Conservation (phyloP, 306 rosid species). For the Argentina anserina region DNA sequence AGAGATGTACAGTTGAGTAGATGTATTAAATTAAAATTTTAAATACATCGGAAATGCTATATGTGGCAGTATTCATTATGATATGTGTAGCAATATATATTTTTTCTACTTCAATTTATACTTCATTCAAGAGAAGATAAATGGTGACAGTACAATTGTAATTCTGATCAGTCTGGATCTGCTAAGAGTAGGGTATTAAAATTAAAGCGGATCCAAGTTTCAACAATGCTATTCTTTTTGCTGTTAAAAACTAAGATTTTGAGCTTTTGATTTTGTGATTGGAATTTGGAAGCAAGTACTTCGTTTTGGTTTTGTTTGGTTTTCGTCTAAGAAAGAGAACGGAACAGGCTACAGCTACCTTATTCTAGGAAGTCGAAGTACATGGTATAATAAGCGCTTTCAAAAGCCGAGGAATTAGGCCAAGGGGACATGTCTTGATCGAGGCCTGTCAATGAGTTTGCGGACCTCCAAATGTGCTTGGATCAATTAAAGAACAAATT, state of each 20-base stretch:
- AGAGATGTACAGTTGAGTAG: conserved; percentile 48
- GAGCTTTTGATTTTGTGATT: not conserved
- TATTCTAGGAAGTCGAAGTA: not conserved
- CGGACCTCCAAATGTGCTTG: too few relatives aligned
- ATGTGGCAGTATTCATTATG: conserved; percentile 15
- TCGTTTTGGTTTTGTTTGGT: not conserved
- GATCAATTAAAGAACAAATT: too few relatives aligned
- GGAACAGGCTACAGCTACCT: not conserved
- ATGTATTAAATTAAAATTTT: conserved; percentile 11
- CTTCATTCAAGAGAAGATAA: not conserved
- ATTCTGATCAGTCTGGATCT: conserved; percentile 28
- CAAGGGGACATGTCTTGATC: too few relatives aligned
- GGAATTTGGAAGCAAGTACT: not conserved
- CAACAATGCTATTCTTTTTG: not conserved
- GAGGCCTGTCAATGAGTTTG: too few relatives aligned
- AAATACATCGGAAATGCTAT: conserved; percentile 13
- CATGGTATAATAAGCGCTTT: too few relatives aligned
- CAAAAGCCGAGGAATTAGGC: not conserved
- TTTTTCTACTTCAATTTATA: not conserved
- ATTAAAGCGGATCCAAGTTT: conserved; percentile 22
- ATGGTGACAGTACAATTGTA: conserved; percentile 23
- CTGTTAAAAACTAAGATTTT: conserved; percentile 17
- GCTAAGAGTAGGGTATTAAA: conserved; percentile 20
- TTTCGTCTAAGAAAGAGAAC: not conserved
- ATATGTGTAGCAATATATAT: conserved; percentile 37